A percentile compares a stretch with the other conserved stretches of the same genome.
Conservation (phyloP, 2,329 filamentous ascomycete species). For the Cladophialophora chaetospira region DNA sequence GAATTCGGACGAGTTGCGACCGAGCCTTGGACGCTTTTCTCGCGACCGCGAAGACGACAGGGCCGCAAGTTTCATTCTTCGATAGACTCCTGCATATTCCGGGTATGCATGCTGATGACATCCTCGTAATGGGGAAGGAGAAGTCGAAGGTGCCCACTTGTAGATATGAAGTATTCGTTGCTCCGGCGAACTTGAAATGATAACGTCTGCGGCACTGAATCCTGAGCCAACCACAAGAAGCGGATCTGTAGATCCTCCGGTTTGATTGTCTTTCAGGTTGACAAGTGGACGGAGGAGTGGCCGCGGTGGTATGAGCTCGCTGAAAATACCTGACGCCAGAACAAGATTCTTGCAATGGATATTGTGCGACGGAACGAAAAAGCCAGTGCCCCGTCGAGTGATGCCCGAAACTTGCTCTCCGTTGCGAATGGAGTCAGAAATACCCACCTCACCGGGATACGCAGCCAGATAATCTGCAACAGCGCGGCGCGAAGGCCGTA, state of each 20-base stretch:
- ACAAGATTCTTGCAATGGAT: conserved; percentile 60
- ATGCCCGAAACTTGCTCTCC: conserved; percentile 47
- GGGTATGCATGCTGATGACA: conserved; percentile 65
- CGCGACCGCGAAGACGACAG: conserved; percentile 30
- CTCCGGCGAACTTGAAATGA: conserved; percentile 55
- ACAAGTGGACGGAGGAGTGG: conserved; percentile 52
- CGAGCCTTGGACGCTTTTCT: conserved; percentile 36
- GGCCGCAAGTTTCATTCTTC: conserved; percentile 59
- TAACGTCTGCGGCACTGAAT: conserved; percentile 63
- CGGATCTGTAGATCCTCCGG: conserved; percentile 37
- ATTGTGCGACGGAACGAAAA: conserved; percentile 54
- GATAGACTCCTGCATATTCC: conserved; percentile 62
- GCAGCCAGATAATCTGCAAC: conserved; percentile 58
- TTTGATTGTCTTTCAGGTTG: conserved; percentile 32
- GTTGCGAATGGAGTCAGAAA: conserved; percentile 51
- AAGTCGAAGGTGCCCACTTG: conserved; percentile 59
- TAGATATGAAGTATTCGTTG: conserved; percentile 62
- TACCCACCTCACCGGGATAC: conserved; percentile 58
- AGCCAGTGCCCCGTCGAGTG: conserved; percentile 49
- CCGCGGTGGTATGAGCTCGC: conserved; percentile 55
- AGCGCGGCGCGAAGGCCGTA: conserved; percentile 56
- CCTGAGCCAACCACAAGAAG: conserved; percentile 62
- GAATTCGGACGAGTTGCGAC: conserved; percentile 42
- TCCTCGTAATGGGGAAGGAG: conserved; percentile 58
- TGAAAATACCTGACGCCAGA: conserved; percentile 62